Evolutionary conservation across 257 asterid genomes (phyloP), one percentile per base, ranked within the genome.

Genomic region (Salvia splendens): DNA sequence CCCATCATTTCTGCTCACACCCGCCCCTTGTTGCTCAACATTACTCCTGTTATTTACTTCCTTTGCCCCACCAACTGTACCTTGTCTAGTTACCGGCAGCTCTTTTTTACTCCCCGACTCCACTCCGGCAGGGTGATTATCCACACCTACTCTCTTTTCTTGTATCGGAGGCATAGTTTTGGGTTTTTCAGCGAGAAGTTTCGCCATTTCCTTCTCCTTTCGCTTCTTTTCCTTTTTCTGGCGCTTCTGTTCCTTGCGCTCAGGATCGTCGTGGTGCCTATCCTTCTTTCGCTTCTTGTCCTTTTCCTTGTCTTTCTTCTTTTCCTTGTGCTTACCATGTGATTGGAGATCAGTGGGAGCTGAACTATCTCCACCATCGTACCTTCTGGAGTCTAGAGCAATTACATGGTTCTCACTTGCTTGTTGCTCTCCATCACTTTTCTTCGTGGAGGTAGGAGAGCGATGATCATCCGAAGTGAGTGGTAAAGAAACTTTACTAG

Each of bases 221-320:
- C 93, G 80, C 72, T 85, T 93, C 88, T 86, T 90, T 74, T 89
- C 96, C 84, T 87, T 89, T 88, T 87, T 92, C 28, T 69, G 79
- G 10, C 89, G 78, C 84, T 82, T 89, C 38, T 38, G 65, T 73
- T 89, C 95, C 82, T 58, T 67, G 72, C 82, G 79, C 74, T 84
- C 87, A 0, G 89, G 88, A 67, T 86, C 89, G 28, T 75, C 81
- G 36, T 70, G 71, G 62, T 69, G 83, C 32, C 77, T 82, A 10
- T 72, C 75, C 60, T 55, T 77, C 56, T 84, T 83, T 5, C 91
- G 79, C 73, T 85, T 87, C 76, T 83, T 79, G 36, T 84, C 85
- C 61, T 78, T 83, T 15, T 76, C 50, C 65, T 55, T 56, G 5
- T 61, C 67, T 5, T 79, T 81, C 32, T 79, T 80, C 83, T 78